Percentiles rank a stretch among this genome's conserved stretches.
phyloP scores from a whole-genome alignment of 345 rosid species.

The Arabidopsis arenosa region DNA sequence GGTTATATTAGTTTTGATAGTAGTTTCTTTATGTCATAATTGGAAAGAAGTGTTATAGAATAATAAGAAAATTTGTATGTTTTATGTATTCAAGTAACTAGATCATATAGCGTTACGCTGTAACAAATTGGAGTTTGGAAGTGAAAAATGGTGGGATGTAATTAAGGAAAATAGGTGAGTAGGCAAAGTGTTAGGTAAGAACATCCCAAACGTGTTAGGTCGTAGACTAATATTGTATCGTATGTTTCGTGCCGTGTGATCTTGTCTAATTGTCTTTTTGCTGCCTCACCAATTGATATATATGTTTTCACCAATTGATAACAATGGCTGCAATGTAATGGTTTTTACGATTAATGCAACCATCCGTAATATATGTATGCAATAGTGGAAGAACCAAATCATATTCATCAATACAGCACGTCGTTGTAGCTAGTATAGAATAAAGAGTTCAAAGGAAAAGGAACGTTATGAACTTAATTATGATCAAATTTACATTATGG shows the following conservation, averaged over 20 bases:
- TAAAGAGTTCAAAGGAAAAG: not conserved
- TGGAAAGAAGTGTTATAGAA: not conserved
- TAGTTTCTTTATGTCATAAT: not conserved
- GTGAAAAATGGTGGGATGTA: conserved; percentile 14
- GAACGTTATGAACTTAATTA: not conserved
- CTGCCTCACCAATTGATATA: conserved; percentile 20
- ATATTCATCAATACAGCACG: not conserved
- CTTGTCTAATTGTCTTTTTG: conserved; percentile 37
- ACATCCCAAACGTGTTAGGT: conserved; percentile 36
- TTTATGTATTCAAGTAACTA: conserved; percentile 1
- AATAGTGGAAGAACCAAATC: not conserved
- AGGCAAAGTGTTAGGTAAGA: conserved; percentile 38
- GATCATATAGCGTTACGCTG: not conserved
- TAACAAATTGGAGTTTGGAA: conserved; percentile 10
- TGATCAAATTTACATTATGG: not conserved
- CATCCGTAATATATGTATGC: not conserved
- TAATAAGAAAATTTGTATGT: not conserved
- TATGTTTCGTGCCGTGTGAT: conserved; percentile 37
- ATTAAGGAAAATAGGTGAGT: conserved; percentile 17
- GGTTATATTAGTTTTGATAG: not conserved
- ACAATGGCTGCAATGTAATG: not conserved
- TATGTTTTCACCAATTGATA: conserved; percentile 10
- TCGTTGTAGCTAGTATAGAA: not conserved
- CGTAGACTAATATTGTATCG: not conserved
- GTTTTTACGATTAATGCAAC: not conserved